Conservation (phyloP, 805 yeast species). For the Candida dendrica region DNA sequence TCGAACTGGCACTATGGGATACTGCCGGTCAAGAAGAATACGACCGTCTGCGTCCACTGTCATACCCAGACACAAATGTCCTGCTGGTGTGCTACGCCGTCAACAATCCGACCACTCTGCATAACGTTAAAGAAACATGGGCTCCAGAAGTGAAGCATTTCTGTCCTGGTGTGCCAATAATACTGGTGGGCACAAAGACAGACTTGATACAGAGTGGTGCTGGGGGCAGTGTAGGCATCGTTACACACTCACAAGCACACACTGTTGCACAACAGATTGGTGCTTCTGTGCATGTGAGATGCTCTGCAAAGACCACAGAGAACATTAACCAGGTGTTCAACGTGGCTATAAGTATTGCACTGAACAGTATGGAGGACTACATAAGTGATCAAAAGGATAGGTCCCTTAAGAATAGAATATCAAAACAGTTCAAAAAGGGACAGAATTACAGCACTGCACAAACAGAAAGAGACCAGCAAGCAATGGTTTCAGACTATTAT, state of each 20-base stretch:
- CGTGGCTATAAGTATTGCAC: constrained; percentile 34
- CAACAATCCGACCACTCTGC: constrained; percentile 53
- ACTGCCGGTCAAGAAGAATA: constrained; percentile 90
- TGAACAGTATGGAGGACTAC: constrained; percentile 6
- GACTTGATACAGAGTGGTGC: constrained; percentile 38
- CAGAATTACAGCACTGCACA: neutral
- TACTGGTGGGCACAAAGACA: constrained; percentile 77
- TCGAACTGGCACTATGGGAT: constrained; percentile 78
- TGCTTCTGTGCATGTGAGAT: constrained; percentile 67
- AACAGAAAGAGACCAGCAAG: neutral
- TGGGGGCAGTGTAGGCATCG: constrained; percentile 39
- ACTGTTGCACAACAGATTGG: constrained; percentile 53
- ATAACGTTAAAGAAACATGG: constrained; percentile 78
- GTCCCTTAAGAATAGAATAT: neutral
- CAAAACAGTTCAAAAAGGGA: neutral
- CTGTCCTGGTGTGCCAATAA: constrained; percentile 71
- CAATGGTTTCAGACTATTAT: constrained; percentile 8
- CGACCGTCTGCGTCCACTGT: constrained; percentile 69
- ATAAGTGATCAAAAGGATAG: neutral
- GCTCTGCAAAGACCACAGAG: constrained; percentile 67
- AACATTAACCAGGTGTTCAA: constrained; percentile 67
- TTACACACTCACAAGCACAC: constrained; percentile 9
- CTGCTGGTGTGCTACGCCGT: constrained; percentile 71
- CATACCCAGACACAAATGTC: constrained; percentile 74
- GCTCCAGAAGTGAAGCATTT: constrained; percentile 78